Conservation (phyloP, 2,329 filamentous ascomycete species). For the Cytospora chrysosperma region DNA sequence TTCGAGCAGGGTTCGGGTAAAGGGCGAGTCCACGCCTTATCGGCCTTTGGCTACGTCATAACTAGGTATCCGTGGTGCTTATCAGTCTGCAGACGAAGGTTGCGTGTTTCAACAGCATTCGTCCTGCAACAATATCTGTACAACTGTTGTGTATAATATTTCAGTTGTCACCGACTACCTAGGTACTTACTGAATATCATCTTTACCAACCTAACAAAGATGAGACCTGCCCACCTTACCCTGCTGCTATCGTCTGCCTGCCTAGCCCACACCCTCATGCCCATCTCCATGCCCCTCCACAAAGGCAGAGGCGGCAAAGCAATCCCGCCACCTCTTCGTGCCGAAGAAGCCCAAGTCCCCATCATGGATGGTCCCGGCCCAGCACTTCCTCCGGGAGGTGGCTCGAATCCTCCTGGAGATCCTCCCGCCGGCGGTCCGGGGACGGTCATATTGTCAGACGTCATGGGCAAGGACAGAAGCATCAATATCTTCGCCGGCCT, state of each 20-base stretch:
- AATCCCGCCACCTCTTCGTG: constrained; percentile 28
- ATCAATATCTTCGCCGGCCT: constrained; percentile 85
- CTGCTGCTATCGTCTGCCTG: constrained; percentile 9
- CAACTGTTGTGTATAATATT: background rate
- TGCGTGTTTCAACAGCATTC: background rate
- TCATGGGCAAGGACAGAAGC: constrained; percentile 73
- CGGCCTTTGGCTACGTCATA: constrained; percentile 12
- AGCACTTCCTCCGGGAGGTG: constrained; percentile 28
- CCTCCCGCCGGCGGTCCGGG: constrained; percentile 38
- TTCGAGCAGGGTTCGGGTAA: background rate
- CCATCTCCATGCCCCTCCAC: constrained; percentile 4
- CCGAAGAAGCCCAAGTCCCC: constrained; percentile 30
- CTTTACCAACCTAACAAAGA: background rate
- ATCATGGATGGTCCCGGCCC: constrained; percentile 35
- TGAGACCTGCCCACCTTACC: constrained; percentile 1
- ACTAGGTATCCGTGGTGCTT: no score
- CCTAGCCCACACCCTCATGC: constrained; percentile 9
- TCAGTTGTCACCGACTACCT: background rate
- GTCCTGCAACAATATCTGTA: background rate
- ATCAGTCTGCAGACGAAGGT: background rate
- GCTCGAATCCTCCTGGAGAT: constrained; percentile 23
- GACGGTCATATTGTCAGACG: constrained; percentile 73
- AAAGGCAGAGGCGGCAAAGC: constrained; percentile 17
- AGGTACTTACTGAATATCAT: no score
- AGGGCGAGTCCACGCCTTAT: background rate